Conservation (phyloP, 2,329 filamentous ascomycete genomes). For the Epichloe sibirici region DNA sequence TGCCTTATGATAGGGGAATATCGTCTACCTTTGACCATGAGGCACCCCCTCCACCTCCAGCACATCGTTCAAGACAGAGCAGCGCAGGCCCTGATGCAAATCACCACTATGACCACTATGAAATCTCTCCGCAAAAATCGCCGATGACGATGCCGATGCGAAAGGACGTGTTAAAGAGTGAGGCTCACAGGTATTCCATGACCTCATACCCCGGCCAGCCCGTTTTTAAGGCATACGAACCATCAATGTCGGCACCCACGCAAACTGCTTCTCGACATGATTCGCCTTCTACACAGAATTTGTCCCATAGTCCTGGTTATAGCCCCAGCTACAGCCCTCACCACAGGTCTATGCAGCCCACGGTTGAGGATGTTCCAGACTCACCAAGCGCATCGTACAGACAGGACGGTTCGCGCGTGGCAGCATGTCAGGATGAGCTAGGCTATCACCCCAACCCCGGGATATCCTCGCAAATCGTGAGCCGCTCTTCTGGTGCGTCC, state of each 20-base stretch:
- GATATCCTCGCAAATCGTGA: conserved; percentile 34
- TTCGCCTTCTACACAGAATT: conserved; percentile 29
- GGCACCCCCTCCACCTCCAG: conserved; percentile 44
- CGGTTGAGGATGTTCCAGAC: conserved; percentile 52
- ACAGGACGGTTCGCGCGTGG: conserved; percentile 13
- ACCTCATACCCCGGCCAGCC: conserved; percentile 41
- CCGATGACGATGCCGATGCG: conserved; percentile 45
- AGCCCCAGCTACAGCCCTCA: conserved; percentile 33
- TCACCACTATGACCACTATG: conserved; percentile 30
- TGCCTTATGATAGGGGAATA: conserved; percentile 21
- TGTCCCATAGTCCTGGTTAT: conserved; percentile 37
- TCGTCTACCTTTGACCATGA: conserved; percentile 28
- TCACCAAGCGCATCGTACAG: conserved; percentile 25
- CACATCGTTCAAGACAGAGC: conserved; percentile 36
- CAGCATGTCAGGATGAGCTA: conserved; percentile 21
- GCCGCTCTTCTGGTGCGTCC: conserved; percentile 18
- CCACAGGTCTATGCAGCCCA: conserved; percentile 45
- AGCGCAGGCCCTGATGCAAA: conserved; percentile 31
- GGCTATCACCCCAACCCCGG: conserved; percentile 28
- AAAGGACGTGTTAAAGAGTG: conserved; percentile 44
- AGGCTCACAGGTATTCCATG: conserved; percentile 42
- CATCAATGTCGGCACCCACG: conserved; percentile 27
- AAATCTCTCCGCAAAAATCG: conserved; percentile 29
- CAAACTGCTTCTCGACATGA: conserved; percentile 19
- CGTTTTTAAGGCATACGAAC: conserved; percentile 39